Evolutionary conservation across 1,284 basidiomycete species (phyloP).

Genomic region (Hemileia vastatrix): DNA sequence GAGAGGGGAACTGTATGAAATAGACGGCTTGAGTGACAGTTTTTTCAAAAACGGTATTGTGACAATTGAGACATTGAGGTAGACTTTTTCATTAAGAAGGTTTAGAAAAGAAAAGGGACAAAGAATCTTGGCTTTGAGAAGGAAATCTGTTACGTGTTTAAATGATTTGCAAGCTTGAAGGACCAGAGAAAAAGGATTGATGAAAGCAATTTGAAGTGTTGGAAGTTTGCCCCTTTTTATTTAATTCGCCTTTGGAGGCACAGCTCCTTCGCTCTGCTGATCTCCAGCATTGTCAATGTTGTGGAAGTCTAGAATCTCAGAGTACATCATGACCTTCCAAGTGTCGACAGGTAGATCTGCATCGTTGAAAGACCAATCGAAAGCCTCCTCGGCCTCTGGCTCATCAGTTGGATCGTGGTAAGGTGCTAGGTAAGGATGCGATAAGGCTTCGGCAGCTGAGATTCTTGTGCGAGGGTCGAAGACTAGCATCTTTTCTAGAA

Average conservation of each 20-base stretch:
- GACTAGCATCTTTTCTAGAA: conserved; percentile 45
- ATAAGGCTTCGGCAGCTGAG: conserved; percentile 39
- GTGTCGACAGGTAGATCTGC: conserved; percentile 44
- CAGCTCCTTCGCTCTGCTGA: conserved; percentile 27
- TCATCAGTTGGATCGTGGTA: conserved; percentile 45
- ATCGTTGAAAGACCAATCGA: conserved; percentile 45
- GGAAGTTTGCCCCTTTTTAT: not conserved
- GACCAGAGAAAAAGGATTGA: too few species aligned
- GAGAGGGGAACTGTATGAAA: too few species aligned
- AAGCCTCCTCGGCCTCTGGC: conserved; percentile 43
- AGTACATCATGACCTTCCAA: conserved; percentile 47
- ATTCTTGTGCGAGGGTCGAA: conserved; percentile 43
- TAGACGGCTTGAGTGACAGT: too few species aligned
- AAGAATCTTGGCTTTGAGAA: too few species aligned
- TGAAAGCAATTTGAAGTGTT: not conserved
- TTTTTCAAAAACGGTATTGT: too few species aligned
- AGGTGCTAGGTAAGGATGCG: conserved; percentile 44
- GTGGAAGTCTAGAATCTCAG: conserved; percentile 44
- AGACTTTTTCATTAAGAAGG: too few species aligned
- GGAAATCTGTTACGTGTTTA: too few species aligned
- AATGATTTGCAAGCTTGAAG: too few species aligned
- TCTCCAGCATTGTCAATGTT: conserved; percentile 38
- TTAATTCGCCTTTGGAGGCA: not conserved
- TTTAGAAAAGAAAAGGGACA: too few species aligned
- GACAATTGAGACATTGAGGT: too few species aligned